Evolutionary conservation across 192 early-diverging fungal species (phyloP).

Genomic region (Entomortierella parvispora): DNA sequence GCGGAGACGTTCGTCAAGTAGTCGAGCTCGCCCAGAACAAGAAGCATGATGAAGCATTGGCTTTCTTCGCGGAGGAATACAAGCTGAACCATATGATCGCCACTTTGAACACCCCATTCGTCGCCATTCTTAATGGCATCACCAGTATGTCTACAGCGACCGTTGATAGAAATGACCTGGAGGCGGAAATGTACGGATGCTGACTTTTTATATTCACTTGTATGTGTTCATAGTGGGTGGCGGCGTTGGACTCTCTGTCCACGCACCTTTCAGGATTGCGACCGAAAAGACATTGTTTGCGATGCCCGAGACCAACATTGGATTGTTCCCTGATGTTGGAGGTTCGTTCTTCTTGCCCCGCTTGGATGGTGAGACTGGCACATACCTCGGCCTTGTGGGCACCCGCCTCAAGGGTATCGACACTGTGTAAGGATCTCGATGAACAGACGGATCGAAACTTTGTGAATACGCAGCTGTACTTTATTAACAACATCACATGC

Average conservation of each 20-base stretch:
- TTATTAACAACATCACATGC: constrained; percentile 1
- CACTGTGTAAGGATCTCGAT: constrained; percentile 77
- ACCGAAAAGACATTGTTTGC: constrained; percentile 96
- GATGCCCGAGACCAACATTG: constrained; percentile 98
- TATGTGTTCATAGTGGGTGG: constrained; percentile 84
- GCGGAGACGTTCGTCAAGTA: constrained; percentile 78
- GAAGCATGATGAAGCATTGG: constrained; percentile 59
- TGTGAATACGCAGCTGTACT: neutral
- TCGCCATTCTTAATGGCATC: constrained; percentile 89
- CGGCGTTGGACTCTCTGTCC: constrained; percentile 94
- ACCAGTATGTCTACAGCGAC: constrained; percentile 78
- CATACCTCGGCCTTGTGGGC: constrained; percentile 92
- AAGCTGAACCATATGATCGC: constrained; percentile 92
- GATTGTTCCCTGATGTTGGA: constrained; percentile 97
- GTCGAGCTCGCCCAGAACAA: constrained; percentile 55
- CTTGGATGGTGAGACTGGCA: constrained; percentile 94
- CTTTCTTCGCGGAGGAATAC: constrained; percentile 95
- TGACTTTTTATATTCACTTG: constrained; percentile 7
- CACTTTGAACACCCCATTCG: constrained; percentile 86
- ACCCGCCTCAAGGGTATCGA: constrained; percentile 81
- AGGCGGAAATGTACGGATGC: no score
- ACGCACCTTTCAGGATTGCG: constrained; percentile 95
- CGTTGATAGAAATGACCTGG: no score
- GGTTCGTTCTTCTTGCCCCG: constrained; percentile 94
- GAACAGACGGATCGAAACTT: no score